Evolutionary conservation across 2,329 filamentous ascomycete genomes (phyloP), one percentile per base, ranked within the genome.

Genomic region (Aureobasidium vineae): DNA sequence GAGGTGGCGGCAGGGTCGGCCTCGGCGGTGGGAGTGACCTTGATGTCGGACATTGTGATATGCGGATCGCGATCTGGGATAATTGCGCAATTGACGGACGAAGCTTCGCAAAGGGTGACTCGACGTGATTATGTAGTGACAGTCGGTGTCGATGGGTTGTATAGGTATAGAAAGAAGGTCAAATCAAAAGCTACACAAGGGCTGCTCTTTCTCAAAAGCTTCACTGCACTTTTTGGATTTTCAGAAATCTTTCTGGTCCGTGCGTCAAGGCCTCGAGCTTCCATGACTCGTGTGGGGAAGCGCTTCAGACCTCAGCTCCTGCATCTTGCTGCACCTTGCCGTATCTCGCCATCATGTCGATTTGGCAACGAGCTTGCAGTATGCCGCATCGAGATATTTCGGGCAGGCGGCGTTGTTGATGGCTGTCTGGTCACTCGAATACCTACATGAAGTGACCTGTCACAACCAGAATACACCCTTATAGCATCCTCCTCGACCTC

Each of bases 1-100:
- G 66, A 67, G 19, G 66, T 67, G 41, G 66, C 59, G 52, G 66
- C 66, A 33, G 66, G 60, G 60, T 67, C 66, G 36, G 66, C 41
- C 66, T 67, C 66, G 26, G 43, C 36, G 21, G 63, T 26, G 23
- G 57, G 40, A 47, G 63, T 28, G 53, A 57, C 60, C 43, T 63
- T 50, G 52, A 63, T 63, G 45, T 63, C 65, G 50, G 65, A 63
- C 65, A 67, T 67, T 40, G 38, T 67, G 57, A 50, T 47, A n/a
- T 63, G 36, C 23, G 26, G 40, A 41, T 52, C 13, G 40, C 41
- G 28, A 47, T 40, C 10, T 36, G 40, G 33, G 4, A 5, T 47
- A 7, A 1, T 8, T 60, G 56, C 28, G 56, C 38, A 40, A 31
- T 59, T 36, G 28, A 21, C 2, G 28, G 23, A 11, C 5, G 56